A percentile compares a stretch with the other conserved stretches of the same genome.
These are phyloP conservation scores for Geotrichum cucujoidarum DNA, from an alignment of 1,139 yeast genomes.

Conservation along the genomic window DNA sequence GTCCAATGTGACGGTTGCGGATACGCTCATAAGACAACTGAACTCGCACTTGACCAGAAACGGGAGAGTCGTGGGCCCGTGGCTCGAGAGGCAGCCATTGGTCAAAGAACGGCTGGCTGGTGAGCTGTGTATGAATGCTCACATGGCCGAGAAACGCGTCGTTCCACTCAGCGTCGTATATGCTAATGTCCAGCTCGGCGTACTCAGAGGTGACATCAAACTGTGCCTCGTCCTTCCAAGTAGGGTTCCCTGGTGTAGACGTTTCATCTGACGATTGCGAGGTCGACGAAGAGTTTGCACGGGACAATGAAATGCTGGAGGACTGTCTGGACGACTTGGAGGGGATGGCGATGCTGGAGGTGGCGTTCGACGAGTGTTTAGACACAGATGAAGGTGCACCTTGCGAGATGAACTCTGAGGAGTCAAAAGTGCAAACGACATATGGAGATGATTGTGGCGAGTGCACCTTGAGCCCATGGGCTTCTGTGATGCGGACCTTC, in stretches of 20 bases:
- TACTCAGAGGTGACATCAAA: conserved; percentile 81
- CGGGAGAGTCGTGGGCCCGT: conserved; percentile 70
- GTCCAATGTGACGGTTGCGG: conserved; percentile 74
- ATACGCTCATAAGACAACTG: conserved; percentile 69
- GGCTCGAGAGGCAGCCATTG: conserved; percentile 74
- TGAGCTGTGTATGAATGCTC: conserved; percentile 62
- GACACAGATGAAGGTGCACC: conserved; percentile 39
- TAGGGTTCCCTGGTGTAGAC: conserved; percentile 45
- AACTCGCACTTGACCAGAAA: conserved; percentile 70
- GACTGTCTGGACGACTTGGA: conserved; percentile 47
- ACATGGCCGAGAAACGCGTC: conserved; percentile 86
- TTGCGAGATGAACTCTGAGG: conserved; percentile 81
- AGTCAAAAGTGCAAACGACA: conserved; percentile 89
- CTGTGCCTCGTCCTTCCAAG: conserved; percentile 86
- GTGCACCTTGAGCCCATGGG: conserved; percentile 56
- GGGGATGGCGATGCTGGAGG: conserved; percentile 40
- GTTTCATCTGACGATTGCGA: conserved; percentile 27
- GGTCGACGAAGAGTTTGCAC: conserved; percentile 10
- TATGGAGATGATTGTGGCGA: conserved; percentile 61
- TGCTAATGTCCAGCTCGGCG: conserved; percentile 73
- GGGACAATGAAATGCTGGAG: conserved; percentile 32
- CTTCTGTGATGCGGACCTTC: conserved; percentile 74
- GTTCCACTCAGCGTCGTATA: conserved; percentile 77
- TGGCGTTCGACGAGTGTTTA: conserved; percentile 27
- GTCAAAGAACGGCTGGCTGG: conserved; percentile 41